phyloP scores from a whole-genome alignment of 2,329 filamentous ascomycete species.

The Phialophora tarda region DNA sequence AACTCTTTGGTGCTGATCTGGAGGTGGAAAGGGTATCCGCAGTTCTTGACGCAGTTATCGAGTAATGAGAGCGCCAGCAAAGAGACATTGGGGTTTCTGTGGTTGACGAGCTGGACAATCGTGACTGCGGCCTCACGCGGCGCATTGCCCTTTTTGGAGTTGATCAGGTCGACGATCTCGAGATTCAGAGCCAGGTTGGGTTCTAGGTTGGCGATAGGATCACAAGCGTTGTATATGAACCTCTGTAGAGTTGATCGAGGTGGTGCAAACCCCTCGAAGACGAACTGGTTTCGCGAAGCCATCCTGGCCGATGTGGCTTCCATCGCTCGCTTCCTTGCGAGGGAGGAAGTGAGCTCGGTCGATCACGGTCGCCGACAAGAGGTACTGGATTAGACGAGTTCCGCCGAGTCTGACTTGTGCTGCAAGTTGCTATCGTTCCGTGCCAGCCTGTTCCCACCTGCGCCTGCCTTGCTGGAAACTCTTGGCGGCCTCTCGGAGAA shows the following conservation, averaged over 20 bases:
- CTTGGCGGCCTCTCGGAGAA: background rate
- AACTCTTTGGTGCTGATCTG: slow-evolving; percentile 99
- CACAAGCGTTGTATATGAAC: slow-evolving; percentile 95
- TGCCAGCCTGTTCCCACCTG: background rate
- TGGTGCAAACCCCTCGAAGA: slow-evolving; percentile 81
- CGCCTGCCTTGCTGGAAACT: background rate
- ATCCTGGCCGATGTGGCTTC: slow-evolving; percentile 95
- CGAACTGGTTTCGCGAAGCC: slow-evolving; percentile 92
- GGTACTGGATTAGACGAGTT: no score
- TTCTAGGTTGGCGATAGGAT: slow-evolving; percentile 89
- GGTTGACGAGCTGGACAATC: slow-evolving; percentile 94
- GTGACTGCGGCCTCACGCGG: slow-evolving; percentile 92
- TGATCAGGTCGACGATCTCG: slow-evolving; percentile 95
- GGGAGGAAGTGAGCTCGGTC: background rate
- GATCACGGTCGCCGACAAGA: background rate
- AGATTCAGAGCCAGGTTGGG: slow-evolving; percentile 95
- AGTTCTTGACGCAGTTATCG: slow-evolving; percentile 99
- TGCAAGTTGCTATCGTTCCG: background rate
- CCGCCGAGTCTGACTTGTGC: background rate
- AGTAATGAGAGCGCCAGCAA: slow-evolving; percentile 80
- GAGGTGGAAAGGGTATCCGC: slow-evolving; percentile 97
- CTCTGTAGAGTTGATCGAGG: slow-evolving; percentile 87
- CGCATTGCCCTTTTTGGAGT: slow-evolving; percentile 94
- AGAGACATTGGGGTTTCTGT: slow-evolving; percentile 94
- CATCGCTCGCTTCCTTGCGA: slow-evolving; percentile 54